phyloP scores from a whole-genome alignment of 306 rosid genomes.

The Vigna radiata region DNA sequence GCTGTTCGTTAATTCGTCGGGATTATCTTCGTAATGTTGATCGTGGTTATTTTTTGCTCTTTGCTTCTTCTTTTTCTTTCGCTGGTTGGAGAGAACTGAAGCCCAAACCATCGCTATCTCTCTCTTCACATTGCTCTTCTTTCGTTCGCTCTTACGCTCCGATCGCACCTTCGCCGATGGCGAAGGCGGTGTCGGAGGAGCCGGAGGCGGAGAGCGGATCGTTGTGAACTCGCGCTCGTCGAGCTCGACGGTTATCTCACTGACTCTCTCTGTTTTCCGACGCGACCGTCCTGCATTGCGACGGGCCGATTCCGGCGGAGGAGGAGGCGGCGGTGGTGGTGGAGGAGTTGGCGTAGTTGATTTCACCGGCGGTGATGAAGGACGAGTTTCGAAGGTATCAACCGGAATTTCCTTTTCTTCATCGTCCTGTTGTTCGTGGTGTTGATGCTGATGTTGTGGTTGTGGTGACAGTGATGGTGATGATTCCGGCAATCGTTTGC shows the following conservation, averaged over 20 bases:
- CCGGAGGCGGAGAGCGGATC: slow-evolving; percentile 33
- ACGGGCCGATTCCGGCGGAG: slow-evolving; percentile 40
- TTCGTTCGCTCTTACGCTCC: slow-evolving; percentile 47
- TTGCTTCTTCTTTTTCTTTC: slow-evolving; percentile 66
- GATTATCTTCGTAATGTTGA: slow-evolving; percentile 42
- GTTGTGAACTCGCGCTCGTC: slow-evolving; percentile 24
- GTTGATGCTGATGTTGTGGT: neutral
- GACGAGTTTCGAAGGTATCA: slow-evolving; percentile 51
- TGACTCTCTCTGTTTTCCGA: slow-evolving; percentile 10
- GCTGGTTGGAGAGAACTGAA: slow-evolving; percentile 67
- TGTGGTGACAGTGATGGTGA: neutral
- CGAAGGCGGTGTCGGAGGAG: slow-evolving; percentile 29
- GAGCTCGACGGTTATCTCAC: slow-evolving; percentile 37
- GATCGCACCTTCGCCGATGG: slow-evolving; percentile 43
- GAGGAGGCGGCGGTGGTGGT: slow-evolving; percentile 45
- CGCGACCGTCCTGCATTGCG: slow-evolving; percentile 2
- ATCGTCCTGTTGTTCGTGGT: neutral
- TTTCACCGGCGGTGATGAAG: slow-evolving; percentile 31
- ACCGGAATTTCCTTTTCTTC: slow-evolving; percentile 70
- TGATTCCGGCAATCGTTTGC: slow-evolving; percentile 20
- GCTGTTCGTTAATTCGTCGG: slow-evolving; percentile 37
- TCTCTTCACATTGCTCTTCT: slow-evolving; percentile 56
- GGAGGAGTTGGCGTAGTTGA: slow-evolving; percentile 54
- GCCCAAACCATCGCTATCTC: slow-evolving; percentile 68
- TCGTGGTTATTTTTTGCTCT: slow-evolving; percentile 37